These are phyloP conservation scores for Betula pendula DNA, from an alignment of 306 rosid species.

Conservation along the genomic window DNA sequence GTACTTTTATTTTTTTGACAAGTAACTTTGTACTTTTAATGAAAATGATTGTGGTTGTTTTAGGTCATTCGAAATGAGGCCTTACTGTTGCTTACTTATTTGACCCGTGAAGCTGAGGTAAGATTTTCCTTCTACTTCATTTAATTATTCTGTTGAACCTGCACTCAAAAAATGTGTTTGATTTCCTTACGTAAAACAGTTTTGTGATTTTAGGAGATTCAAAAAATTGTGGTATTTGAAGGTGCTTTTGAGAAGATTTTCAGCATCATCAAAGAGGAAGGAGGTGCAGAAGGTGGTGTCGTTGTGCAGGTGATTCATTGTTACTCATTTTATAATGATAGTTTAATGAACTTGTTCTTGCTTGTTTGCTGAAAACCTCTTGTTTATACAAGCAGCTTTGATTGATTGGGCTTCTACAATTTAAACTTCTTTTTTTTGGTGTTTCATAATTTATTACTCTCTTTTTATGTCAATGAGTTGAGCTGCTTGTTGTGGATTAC, in stretches of 20 bases:
- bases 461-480: neutral
- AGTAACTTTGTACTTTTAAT: neutral
- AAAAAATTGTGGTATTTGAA: constrained; percentile 95
- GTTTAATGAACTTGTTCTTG: constrained; percentile 23
- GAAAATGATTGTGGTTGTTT: constrained; percentile 29
- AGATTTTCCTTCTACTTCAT: constrained; percentile 24
- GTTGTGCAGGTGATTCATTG: constrained; percentile 82
- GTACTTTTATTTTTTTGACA: neutral
- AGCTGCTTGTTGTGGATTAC: neutral
- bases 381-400: neutral
- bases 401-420: constrained; percentile 10
- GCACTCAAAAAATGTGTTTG: neutral
- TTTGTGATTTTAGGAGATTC: constrained; percentile 78
- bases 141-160: neutral
- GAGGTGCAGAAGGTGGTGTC: constrained; percentile 95
- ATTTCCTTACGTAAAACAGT: constrained; percentile 17
- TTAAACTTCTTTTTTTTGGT: neutral
- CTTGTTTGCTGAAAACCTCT: constrained; percentile 1
- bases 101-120: constrained; percentile 97
- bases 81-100: constrained; percentile 77
- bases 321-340: constrained; percentile 6
- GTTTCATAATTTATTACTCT: too few species aligned
- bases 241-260: constrained; percentile 94
- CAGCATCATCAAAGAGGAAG: constrained; percentile 90
- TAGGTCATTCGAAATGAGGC: constrained; percentile 98